These are phyloP conservation scores for Hypomontagnella monticulosa DNA, from an alignment of 495 filamentous ascomycete species.

Conservation along the genomic window DNA sequence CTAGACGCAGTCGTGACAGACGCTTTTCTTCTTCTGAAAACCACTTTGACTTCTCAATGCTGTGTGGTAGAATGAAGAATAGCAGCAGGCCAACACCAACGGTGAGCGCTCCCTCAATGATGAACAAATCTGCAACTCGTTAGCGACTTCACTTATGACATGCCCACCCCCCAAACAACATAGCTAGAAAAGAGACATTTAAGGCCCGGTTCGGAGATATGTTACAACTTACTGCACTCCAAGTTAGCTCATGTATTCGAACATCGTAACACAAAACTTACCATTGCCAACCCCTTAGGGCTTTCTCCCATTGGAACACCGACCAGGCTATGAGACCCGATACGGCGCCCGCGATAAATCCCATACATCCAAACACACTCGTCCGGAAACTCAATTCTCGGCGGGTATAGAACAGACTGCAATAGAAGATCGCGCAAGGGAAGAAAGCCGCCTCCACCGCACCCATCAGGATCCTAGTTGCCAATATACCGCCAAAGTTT, in stretches of 20 bases:
- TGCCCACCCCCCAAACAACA: background rate
- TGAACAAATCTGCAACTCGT: constrained; percentile 14
- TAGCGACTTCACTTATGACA: background rate
- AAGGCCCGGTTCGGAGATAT: no score
- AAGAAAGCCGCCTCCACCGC: constrained; percentile 54
- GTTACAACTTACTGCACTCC: constrained; percentile 2
- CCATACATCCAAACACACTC: constrained; percentile 38
- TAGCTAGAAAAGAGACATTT: no score
- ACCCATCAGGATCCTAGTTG: constrained; percentile 63
- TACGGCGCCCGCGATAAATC: constrained; percentile 39
- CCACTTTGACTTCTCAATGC: constrained; percentile 20
- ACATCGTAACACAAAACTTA: constrained; percentile 13
- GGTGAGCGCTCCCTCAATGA: constrained; percentile 38
- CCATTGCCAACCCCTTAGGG: constrained; percentile 39
- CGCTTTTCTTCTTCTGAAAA: constrained; percentile 21
- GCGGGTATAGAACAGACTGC: constrained; percentile 56
- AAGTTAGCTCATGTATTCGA: background rate
- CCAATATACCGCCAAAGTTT: constrained; percentile 53
- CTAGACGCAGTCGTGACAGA: background rate
- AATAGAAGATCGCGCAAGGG: constrained; percentile 43
- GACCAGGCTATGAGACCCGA: constrained; percentile 59
- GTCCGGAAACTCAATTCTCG: constrained; percentile 46
- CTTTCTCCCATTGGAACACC: constrained; percentile 39
- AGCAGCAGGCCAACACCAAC: constrained; percentile 26
- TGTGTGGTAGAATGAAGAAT: constrained; percentile 19